Base-by-base conservation (phyloP, 1,139 yeast species). In the Zygosaccharomyces sapae region DNA sequence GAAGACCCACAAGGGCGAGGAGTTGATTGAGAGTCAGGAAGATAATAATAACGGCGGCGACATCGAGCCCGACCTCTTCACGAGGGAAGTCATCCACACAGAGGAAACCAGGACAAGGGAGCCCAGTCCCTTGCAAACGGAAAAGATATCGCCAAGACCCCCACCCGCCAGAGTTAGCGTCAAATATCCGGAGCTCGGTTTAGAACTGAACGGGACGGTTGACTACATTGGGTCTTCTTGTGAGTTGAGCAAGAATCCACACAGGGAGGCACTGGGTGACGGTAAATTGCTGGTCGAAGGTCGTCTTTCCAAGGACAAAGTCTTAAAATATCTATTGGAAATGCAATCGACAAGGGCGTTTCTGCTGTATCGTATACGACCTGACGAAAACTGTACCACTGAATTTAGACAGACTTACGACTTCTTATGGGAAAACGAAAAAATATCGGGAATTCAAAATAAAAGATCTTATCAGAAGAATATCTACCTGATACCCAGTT, bases 1-100 rank as follows among this genome's bases (percentile, higher is more conserved):
- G 55, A 72, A 87, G 58, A 86, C 95, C 1, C 95, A 86, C 61
- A 86, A 85, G 62, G 96, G 96, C 27, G 96, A 88, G 53, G 92
- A 86, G 57, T 66, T 85, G 35, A 73, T 85, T n/a, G 92, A 84
- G 45, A 72, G 70, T 37, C 49, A 41, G 10, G 75, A 72, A 37
- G 76, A 74, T 44, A 67, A 73, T 54, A 77, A 75, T 9, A 31
- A 31, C 34, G 18, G 18, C 18, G 18, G 18, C 9, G 34, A 31
- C 57, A 49, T 68, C 51, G 50, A 53, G 46, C 55, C 55, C 51
- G 58, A 65, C 34, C 45, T 58, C 4, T 58, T 54, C 47, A 47
- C 53, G 6, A 52, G 47, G 29, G 55, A 53, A 39, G 54, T 47
- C 30, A 43, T 57, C 18, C 42, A 47, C 5, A 41, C 56, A 41